Base-by-base conservation (phyloP, 192 early-diverging fungal species). In the Rhizophagus sp. region DNA sequence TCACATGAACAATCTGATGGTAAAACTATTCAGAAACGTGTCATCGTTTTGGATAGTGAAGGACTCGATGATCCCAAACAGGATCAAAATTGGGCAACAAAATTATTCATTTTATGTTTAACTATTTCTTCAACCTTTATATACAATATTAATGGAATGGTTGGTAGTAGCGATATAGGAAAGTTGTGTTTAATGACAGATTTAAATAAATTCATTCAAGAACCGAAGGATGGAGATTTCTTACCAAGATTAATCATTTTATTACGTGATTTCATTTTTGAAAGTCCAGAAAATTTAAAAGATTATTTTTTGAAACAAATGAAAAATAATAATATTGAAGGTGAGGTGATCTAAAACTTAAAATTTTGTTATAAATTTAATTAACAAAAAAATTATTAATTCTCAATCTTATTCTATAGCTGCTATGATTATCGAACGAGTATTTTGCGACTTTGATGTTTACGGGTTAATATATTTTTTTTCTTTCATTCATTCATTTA, bases 91-190 rank as follows among this genome's bases (percentile, higher is more conserved):
- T 68, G 65, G 44, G 76, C 64, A 12, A 78, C 47, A 4, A 78
- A 78, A 50, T 62, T 78, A 10, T 78, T 78, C 15, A 41, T 78
- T 33, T n/a, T 78, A 50, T 78, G 76, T 68, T 62, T 78, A 11
- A 12, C 27, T 3, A 34, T 78, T n/a, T 78, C 76, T 8, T 78
- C 76, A 33, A 49, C 65, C 1, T 78, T 78, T 19, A 33, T 78
- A 34, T 78, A 78, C 57, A 78, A 78, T 7, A 52, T 78, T 7
- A 69, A 78, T 52, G 66, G 65, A 17, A 36, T 78, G 17, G 12
- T 78, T 33, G 65, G 62, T 44, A 62, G 22, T 34, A 10, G 2
- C 10, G 65, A 78, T 68, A 67, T 78, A 49, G 64, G 36, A 19
- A 78, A 78, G 34, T 50, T 78, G n/a, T 69, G 33, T 30, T 49